Evolutionary conservation across 169 alveolate species (phyloP), one percentile per base, ranked within the genome.

Genomic region (Plasmodium yoelii): DNA sequence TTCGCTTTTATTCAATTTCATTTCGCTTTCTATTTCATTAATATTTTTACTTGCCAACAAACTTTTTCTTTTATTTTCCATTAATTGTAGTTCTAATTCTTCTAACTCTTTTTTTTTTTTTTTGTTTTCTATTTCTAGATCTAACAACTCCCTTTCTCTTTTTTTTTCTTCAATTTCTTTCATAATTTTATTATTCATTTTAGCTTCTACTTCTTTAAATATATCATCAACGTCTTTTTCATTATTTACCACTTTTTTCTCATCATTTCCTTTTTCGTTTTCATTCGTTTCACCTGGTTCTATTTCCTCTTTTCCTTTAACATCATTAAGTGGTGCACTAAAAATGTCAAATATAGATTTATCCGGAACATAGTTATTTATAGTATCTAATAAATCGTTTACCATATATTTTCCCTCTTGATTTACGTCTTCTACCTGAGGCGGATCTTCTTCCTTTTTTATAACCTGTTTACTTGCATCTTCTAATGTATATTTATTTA

Each of bases 301-400:
- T 13, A 13, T 59, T 51, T 39, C 1, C 19, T 26, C 26, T 5
- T 63, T 49, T n/a, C 24, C 75, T 44, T 1, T 42, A n/a, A 28
- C 47, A 28, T 75, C 75, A 46, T 19, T 47, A 65, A 39, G 34
- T 13, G 47, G 53, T 5, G 68, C 15, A 65, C 65, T 64, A 59
- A 65, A 65, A 51, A 80, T 34, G n/a, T 65, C 90, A 53, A 80
- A 80, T 80, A 80, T 18, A 18, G 82, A 65, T 28, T 28, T 80
- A n/a, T 80, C 82, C 39, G 73, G 90, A 34, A 80, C 90, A 69
- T 49, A 80, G 68, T 80, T 64, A n/a, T 80, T 80, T 18, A 80
- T n/a, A 18, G 80, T 46, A n/a, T 44, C 70, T 8, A 60, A 55
- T 8, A 80, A 12, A 56, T 80, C 80, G 39, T 65, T 64, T 60